Evolutionary conservation across 768 basidiomycete genomes (phyloP), one percentile per base, ranked within the genome.

Genomic region (Chalciporus pseudorubinellus): DNA sequence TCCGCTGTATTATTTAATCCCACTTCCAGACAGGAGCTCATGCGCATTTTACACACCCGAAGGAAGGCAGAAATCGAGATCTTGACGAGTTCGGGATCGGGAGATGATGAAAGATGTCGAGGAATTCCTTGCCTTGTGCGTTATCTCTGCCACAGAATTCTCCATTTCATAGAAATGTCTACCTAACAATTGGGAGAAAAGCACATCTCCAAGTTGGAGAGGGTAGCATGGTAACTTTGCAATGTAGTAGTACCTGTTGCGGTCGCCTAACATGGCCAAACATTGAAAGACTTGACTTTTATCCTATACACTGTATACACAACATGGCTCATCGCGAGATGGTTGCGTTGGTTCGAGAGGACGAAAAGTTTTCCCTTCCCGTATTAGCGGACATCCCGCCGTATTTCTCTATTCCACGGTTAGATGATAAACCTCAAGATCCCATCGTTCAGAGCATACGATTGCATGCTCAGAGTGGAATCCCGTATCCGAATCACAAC

Each of bases 41-140:
- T 77, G 66, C 75, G 82, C 57, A 91, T 97, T 80, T 68, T 98
- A 31, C 84, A 89, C 62, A 74, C 71, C 5, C 81, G 89, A n/a
- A 82, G 85, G 40, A 98, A 98, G 69, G 95, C 95, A 3, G 95
- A 98, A 69, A 95, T 95, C 42, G 92, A 98, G 64, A 76, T 89
- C 38, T 63, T 91, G 56, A 28, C 65, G 11, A 48, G 51, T 6
- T 43, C 48, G 10, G 41, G 48, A 29, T 44, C 50, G 6, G 53
- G 36, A 41, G 29, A 28, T 40, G 56, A 45, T 20, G 39, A 53
- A 34, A 54, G 44, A 14, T 42, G 19, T 20, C 54, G 47, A n/a
- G 59, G 59, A 26, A 44, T 55, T 12, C 48, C 61, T 2, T 29
- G 39, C 40, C 59, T 69, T 3, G 56, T 61, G 48, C 59, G 57